Evolutionary conservation across 257 asterid species (phyloP).

Genomic region (Ilex aquifolium): DNA sequence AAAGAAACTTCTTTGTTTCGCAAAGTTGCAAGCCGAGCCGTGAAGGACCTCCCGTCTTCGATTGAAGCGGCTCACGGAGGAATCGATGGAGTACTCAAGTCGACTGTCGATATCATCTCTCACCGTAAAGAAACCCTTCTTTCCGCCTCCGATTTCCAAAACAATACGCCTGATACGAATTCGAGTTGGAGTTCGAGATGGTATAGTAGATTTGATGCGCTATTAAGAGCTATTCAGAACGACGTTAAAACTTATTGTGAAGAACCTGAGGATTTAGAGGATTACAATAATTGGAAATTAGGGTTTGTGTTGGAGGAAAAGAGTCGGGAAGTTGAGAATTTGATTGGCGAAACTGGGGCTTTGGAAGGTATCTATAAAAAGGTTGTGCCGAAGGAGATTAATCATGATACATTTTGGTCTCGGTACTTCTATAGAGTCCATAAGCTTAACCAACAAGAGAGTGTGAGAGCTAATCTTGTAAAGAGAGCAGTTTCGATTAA

Average conservation of each 20-base stretch:
- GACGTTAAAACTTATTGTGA: slow-evolving; percentile 53
- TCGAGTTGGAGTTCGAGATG: slow-evolving; percentile 33
- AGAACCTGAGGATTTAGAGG: slow-evolving; percentile 73
- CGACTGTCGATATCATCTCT: slow-evolving; percentile 72
- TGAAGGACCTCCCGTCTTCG: slow-evolving; percentile 81
- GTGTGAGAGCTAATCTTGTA: slow-evolving; percentile 67
- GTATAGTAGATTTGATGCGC: slow-evolving; percentile 67
- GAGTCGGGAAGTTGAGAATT: slow-evolving; percentile 34
- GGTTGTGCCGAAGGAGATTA: slow-evolving; percentile 52
- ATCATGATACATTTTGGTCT: slow-evolving; percentile 67
- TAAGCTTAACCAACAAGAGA: slow-evolving; percentile 74
- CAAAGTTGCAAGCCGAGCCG: slow-evolving; percentile 76
- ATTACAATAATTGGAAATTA: slow-evolving; percentile 52
- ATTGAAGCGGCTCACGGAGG: slow-evolving; percentile 28
- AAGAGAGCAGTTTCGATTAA: slow-evolving; percentile 62
- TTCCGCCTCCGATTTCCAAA: slow-evolving; percentile 43
- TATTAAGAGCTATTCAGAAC: slow-evolving; percentile 45
- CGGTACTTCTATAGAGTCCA: slow-evolving; percentile 70
- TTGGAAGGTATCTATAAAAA: slow-evolving; percentile 41
- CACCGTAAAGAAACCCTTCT: slow-evolving; percentile 41
- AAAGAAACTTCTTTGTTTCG: slow-evolving; percentile 69
- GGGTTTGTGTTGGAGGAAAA: slow-evolving; percentile 43
- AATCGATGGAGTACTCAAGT: slow-evolving; percentile 53
- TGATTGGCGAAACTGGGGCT: slow-evolving; percentile 53
- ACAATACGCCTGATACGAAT: slow-evolving; percentile 45